Evolutionary conservation across 1,139 yeast genomes (phyloP), one percentile per base, ranked within the genome.

Genomic region (Candida sojae): DNA sequence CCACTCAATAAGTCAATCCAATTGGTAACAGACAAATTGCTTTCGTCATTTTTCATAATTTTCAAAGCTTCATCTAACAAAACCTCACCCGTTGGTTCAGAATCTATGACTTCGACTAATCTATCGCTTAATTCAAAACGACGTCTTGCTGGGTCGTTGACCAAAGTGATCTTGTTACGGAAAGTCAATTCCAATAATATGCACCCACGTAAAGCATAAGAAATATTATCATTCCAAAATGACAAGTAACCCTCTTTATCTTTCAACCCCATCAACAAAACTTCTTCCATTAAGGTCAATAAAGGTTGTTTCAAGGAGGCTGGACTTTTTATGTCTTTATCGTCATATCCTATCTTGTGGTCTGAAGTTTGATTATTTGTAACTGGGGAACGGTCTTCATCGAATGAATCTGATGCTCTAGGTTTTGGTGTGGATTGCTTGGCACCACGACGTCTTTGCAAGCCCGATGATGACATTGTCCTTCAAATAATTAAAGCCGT

Each of bases 211-310:
- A 93, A 79, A 1, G 97, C 97, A 69, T 93, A 95, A 29, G 97
- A 90, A 50, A 93, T 92, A 66, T 90, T 92, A 68, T 93, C 99
- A 66, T 93, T 95, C 99, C 99, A 93, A 68, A 93, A 93, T 23
- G 97, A 90, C 50, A 93, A 76, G 66, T 92, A 91, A 6, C 99
- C 99, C 68, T 93, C 98, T 60, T 88, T 87, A 67, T 93, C 99
- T 64, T 93, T 92, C 56, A 93, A 77, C 2, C 99, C 99, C 72
- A 93, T 82, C 54, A 93, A 77, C 53, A 93, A 72, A 8, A 93
- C 97, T 67, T 93, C 99, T 68, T 93, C 99, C 97, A 93, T 91
- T 57, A 93, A 71, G 1, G 99, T 95, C 58, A 93, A 76, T 45
- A 83, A 73, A 1, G 99, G 98, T 21, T 72, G 64, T 46, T 71